Base-by-base conservation (phyloP, 441 rosid species). In the Populus hybrid region DNA sequence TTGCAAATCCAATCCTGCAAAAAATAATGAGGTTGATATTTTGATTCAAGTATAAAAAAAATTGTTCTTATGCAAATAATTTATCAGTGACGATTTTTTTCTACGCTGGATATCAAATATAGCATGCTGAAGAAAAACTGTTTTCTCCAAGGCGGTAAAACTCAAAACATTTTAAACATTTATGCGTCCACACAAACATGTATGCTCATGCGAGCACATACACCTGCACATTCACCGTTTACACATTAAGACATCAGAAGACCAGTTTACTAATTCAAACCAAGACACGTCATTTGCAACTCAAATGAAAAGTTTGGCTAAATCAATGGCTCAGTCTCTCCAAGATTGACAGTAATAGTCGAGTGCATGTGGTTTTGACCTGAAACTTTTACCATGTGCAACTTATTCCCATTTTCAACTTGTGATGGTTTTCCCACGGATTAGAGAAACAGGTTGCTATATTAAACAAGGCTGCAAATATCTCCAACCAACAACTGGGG, bases 1-100 rank as follows among this genome's bases (percentile, higher is more conserved):
- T 79, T 10, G 75, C 66, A 34, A 79, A 77, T 50, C 79, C 80
- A 53, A 76, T 76, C 78, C 90, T 87, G 84, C 57, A 21, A 5
- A 46, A 59, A 57, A 67, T 38, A 10, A 1, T 6, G 30, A 32
- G 1, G 16, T 5, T 14, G 35, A 2, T 26, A 5, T 67, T 50
- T 50, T 7, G n/a, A 57, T 20, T n/a, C 63, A 18, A 1, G 63
- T 57, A 38, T 20, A 18, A 57, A 7, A 20, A n/a, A n/a, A 69
- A 6, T 12, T 11, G 16, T n/a, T 69, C 24, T 68, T 26, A 2
- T 8, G 21, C 6, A n/a, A 20, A 35, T 69, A 20, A 35, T 69
- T 69, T 20, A 18, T 53, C 0, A 53, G 63, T 53, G 63, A 53
- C 63, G n/a, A 53, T 18, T 20, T 2, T 53, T 53, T 18, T 20